Base-by-base conservation (phyloP, 2,329 filamentous ascomycete species). In the Phyllosticta ampelicida region DNA sequence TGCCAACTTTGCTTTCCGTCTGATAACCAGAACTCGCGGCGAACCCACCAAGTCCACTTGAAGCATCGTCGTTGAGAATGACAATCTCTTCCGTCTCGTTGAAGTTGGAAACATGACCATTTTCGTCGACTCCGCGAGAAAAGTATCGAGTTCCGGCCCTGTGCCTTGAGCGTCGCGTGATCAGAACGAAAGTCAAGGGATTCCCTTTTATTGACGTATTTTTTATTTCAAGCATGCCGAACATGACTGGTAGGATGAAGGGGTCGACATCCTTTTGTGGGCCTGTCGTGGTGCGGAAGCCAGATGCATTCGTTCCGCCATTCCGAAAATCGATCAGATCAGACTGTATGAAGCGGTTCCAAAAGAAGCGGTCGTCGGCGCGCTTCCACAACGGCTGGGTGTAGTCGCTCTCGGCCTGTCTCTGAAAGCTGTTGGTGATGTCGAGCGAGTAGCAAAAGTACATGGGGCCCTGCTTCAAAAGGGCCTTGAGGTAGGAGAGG, bases 381-480 rank as follows among this genome's bases (percentile, higher is more conserved):
- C 90, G 81, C 78, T 87, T 86, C 94, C 94, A 99, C 60, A 97
- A 75, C 11, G 94, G 91, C 58, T 80, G 77, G 16, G 81, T 81
- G 58, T 77, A 75, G 70, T 95, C 84, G 63, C 84, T 78, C 64
- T 91, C 84, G 3, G 91, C 85, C 71, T 97, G 94, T 63, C 94
- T 85, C 75, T 99, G 94, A 77, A 97, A 96, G 70, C 84, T 91
- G 78, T 95, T 99, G 65, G 94, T 99, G 63, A 99, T 81, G 73
- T 99, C 94, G 71, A 95, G 84, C 9, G 91, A 92, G 77, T 99
- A 99, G 59, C 94, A 97, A 69, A 96, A 99, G 80, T 95, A 97
- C 86, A 97, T 90, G 9, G 92, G 90, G 0, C 88, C 89, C 11
- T 83, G 85, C 71, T 87, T 87, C 65, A 99, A 81, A 62, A 94